These are phyloP conservation scores for Hyaloperonospora arabidopsidis DNA, from an alignment of 352 stramenopile species.

Conservation along the genomic window DNA sequence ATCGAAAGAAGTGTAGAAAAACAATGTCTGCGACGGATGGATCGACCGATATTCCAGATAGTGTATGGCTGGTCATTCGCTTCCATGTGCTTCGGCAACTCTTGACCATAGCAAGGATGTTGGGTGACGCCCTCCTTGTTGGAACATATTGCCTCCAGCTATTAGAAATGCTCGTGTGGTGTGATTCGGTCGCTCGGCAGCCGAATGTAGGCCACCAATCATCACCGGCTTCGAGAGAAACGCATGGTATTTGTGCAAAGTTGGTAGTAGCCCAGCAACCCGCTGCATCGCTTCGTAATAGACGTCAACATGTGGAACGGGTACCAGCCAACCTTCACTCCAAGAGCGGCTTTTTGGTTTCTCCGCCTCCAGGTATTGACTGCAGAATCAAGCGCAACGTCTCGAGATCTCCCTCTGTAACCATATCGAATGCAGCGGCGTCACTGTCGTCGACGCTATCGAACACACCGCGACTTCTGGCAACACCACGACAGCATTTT, in stretches of 20 bases:
- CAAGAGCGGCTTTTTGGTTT: slow-evolving; percentile 47
- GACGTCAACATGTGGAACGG: slow-evolving; percentile 13
- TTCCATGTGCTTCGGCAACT: slow-evolving; percentile 78
- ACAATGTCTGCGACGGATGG: slow-evolving; percentile 5
- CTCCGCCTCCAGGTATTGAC: slow-evolving; percentile 58
- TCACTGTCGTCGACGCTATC: slow-evolving; percentile 65
- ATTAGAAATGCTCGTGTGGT: slow-evolving; percentile 57
- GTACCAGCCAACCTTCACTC: slow-evolving; percentile 34
- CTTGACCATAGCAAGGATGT: slow-evolving; percentile 48
- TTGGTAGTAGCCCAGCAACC: slow-evolving; percentile 30
- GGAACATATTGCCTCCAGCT: slow-evolving; percentile 55
- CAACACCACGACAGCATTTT: slow-evolving; percentile 66
- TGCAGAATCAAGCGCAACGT: slow-evolving; percentile 62
- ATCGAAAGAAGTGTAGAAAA: slow-evolving; percentile 23
- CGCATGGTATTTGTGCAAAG: neutral
- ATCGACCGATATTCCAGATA: slow-evolving; percentile 13
- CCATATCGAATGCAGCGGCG: slow-evolving; percentile 68
- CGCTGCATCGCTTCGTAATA: slow-evolving; percentile 23
- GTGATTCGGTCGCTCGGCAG: slow-evolving; percentile 33
- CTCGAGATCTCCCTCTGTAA: slow-evolving; percentile 48
- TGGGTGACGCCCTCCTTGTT: slow-evolving; percentile 42
- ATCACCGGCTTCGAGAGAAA: slow-evolving; percentile 6
- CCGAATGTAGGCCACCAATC: slow-evolving; percentile 3
- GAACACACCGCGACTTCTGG: slow-evolving; percentile 59
- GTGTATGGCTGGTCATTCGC: slow-evolving; percentile 61